Evolutionary conservation across 1,139 yeast species (phyloP), one percentile per base, ranked within the genome.

Genomic region (Starmera stellimalicola): DNA sequence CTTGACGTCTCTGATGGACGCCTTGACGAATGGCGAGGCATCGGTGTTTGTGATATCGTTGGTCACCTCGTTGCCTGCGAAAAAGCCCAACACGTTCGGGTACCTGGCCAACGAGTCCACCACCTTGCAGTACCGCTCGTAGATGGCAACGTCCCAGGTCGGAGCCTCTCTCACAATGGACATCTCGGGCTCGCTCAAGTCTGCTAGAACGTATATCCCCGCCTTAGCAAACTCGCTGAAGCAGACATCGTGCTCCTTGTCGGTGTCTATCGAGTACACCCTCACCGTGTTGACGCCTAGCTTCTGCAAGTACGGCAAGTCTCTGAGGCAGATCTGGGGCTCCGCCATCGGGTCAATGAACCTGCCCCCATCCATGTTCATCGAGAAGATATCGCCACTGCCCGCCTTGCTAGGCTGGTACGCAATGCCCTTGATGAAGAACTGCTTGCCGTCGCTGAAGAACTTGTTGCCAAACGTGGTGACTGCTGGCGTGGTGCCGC

Each of bases 11-110:
- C 83, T 58, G 4, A 76, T 62, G 1, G 81, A 71, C 0, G 82
- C 77, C 48, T 72, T 73, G 8, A 75, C 76, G 53, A 70, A 76
- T 0, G 83, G 77, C 8, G 78, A 65, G 1, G 77, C 70, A 35
- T 62, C 60, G 2, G 73, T 62, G 40, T 68, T 73, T 3, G 58
- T 54, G 24, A 50, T 57, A 27, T 70, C 68, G 43, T 68, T 71
- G 10, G 77, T 62, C 10, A 74, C 80, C 52, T 74, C 80, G 48
- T 74, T 73, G 0, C 80, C 81, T 1, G 77, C 79, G 50, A 74
- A 65, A 46, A 70, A 71, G 0, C 81, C 82, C 37, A 74, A 52
- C 3, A 70, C 43, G 44, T 75, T 75, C 18, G 60, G 48, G 45
- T 70, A 74, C 26, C 56, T 50, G 25, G 60, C 62, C 65, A 74